A percentile compares a stretch with the other conserved stretches of the same genome.
These are phyloP conservation scores for Blastomyces silverae DNA, from an alignment of 2,329 filamentous ascomycete genomes.

Conservation along the genomic window DNA sequence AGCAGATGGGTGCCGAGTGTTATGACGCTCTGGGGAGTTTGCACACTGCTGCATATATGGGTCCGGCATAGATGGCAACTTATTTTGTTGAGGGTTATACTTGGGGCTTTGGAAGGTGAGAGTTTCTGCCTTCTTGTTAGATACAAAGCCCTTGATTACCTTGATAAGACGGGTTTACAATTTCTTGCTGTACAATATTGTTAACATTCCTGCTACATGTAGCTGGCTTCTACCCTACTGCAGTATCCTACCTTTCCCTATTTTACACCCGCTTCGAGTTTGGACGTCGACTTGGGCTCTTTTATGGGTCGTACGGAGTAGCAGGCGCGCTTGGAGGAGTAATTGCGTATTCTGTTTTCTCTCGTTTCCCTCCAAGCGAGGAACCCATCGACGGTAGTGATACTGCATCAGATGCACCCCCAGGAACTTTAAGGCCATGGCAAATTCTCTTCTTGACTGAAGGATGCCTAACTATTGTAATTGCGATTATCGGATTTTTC, in stretches of 20 bases:
- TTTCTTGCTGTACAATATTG: constrained; percentile 14
- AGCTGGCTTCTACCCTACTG: constrained; percentile 54
- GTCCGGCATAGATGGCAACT: constrained; percentile 44
- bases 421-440: constrained; percentile 42
- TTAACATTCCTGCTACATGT: constrained; percentile 20
- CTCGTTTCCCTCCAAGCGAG: constrained; percentile 23
- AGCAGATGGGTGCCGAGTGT: constrained; percentile 51
- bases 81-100: constrained; percentile 40
- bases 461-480: constrained; percentile 42
- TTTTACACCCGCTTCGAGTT: constrained; percentile 56
- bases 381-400: constrained; percentile 18
- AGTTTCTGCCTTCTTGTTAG: background rate
- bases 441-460: constrained; percentile 48
- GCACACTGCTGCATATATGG: constrained; percentile 45
- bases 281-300: constrained; percentile 48
- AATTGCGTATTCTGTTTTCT: constrained; percentile 47
- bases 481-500: constrained; percentile 45
- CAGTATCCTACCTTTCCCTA: constrained; percentile 52
- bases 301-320: constrained; percentile 53
- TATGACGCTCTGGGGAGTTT: constrained; percentile 50
- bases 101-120: constrained; percentile 44
- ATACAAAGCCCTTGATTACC: too few relatives aligned
- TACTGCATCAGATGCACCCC: constrained; percentile 30
- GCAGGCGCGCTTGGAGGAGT: constrained; percentile 53
- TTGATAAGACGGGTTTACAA: background rate